Evolutionary conservation across 2,329 filamentous ascomycete species (phyloP).

Genomic region (Metarhizium rileyi): DNA sequence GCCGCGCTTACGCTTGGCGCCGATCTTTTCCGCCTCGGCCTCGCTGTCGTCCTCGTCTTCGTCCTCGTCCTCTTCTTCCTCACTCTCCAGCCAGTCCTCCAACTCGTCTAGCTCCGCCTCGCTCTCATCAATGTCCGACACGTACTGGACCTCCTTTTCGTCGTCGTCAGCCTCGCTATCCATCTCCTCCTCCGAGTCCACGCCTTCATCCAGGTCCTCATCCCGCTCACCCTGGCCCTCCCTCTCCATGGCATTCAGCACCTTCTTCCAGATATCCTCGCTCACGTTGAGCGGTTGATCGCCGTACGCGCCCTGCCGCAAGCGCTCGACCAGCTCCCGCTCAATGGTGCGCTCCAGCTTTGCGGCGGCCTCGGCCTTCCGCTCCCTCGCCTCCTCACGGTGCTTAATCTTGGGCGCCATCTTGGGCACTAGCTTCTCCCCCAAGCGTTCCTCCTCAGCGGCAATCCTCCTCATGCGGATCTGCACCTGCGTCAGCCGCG

Average conservation of each 20-base stretch:
- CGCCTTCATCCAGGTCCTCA: constrained; percentile 79
- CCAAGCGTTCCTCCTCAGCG: constrained; percentile 80
- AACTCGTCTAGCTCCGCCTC: constrained; percentile 72
- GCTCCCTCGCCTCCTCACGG: constrained; percentile 64
- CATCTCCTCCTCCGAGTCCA: constrained; percentile 67
- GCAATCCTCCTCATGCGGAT: constrained; percentile 72
- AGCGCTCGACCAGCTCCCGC: constrained; percentile 81
- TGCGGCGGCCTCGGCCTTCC: constrained; percentile 71
- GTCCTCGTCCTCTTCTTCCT: constrained; percentile 47
- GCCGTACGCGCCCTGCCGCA: constrained; percentile 88
- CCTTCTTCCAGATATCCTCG: constrained; percentile 94
- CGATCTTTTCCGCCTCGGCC: constrained; percentile 45
- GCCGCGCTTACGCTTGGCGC: constrained; percentile 46
- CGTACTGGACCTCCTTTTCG: constrained; percentile 78
- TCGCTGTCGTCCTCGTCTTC: constrained; percentile 49
- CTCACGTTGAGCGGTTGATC: constrained; percentile 92
- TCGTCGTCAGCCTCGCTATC: constrained; percentile 62
- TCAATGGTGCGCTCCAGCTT: constrained; percentile 96
- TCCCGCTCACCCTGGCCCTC: constrained; percentile 75
- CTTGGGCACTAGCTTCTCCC: constrained; percentile 80
- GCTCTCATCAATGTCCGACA: constrained; percentile 80
- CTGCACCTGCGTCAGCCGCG: constrained; percentile 81
- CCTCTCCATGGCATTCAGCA: constrained; percentile 80
- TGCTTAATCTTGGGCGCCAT: constrained; percentile 81
- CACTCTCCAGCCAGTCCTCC: constrained; percentile 86